Evolutionary conservation across 768 basidiomycete genomes (phyloP).

Genomic region (Podaxis pistillaris): DNA sequence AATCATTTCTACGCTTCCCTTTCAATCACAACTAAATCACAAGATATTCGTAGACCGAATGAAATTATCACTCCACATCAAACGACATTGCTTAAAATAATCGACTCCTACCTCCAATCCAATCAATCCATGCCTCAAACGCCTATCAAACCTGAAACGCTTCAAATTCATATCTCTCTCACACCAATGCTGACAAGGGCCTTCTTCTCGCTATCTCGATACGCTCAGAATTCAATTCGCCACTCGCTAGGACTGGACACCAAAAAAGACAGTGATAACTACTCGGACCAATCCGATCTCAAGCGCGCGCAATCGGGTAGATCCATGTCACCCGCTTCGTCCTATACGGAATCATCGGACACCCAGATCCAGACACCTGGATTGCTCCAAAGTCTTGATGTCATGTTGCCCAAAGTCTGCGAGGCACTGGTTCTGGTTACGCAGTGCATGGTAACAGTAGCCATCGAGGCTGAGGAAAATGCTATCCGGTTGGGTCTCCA

Average conservation of each 20-base stretch:
- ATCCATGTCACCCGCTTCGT: constrained; percentile 8
- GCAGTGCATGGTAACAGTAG: constrained; percentile 70
- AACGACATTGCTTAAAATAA: constrained; percentile 80
- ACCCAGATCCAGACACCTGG: constrained; percentile 2
- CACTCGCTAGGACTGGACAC: constrained; percentile 36
- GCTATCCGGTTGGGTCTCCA: constrained; percentile 16
- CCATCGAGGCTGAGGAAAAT: constrained; percentile 49
- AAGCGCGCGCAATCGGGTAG: background rate
- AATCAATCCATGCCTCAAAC: constrained; percentile 32
- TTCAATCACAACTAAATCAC: constrained; percentile 9
- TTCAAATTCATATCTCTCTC: constrained; percentile 41
- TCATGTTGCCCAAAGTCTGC: constrained; percentile 73
- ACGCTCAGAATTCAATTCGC: constrained; percentile 52
- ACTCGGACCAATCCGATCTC: constrained; percentile 4
- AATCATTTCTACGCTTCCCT: background rate
- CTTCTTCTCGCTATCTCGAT: constrained; percentile 61
- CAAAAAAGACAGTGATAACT: constrained; percentile 16
- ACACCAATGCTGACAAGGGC: constrained; percentile 58
- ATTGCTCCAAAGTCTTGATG: constrained; percentile 41
- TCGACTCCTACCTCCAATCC: constrained; percentile 81
- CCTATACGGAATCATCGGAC: constrained; percentile 5
- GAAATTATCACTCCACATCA: constrained; percentile 85
- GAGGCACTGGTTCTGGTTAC: constrained; percentile 78
- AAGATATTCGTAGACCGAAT: constrained; percentile 40
- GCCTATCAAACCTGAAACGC: constrained; percentile 27